Conservation (phyloP, 2,329 filamentous ascomycete genomes). For the Cercospora citrullina region DNA sequence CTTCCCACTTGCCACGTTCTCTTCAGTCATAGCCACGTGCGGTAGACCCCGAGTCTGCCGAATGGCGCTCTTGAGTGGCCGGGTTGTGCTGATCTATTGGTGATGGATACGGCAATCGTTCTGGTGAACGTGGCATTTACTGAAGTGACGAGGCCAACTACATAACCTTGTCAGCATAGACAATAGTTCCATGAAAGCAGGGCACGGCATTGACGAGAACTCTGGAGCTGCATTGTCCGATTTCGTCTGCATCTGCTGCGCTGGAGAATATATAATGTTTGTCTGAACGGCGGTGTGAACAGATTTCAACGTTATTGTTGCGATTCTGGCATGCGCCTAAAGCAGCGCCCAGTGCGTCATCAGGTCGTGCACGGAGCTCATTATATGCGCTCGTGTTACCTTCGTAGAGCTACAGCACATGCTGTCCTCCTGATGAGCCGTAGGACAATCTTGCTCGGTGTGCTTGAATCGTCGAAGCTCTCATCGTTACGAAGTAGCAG, state of each 20-base stretch:
- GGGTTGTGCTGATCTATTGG: background rate
- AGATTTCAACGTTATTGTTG: background rate
- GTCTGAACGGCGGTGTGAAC: background rate
- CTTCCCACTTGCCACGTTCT: background rate
- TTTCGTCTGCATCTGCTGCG: background rate
- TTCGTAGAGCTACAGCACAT: background rate
- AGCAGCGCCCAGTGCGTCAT: background rate
- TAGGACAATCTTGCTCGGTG: background rate
- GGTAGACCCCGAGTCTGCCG: background rate
- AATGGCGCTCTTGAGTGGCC: background rate
- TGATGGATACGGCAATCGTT: background rate
- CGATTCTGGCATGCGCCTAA: background rate
- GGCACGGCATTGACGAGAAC: too few species aligned
- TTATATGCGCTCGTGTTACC: background rate
- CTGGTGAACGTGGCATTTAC: background rate
- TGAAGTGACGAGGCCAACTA: background rate
- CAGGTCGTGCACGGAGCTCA: background rate
- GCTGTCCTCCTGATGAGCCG: background rate
- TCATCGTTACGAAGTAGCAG: background rate
- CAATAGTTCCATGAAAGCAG: background rate
- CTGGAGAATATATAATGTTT: background rate
- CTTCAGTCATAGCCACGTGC: background rate
- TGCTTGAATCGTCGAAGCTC: background rate
- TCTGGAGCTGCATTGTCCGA: background rate
- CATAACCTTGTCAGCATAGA: background rate